These are phyloP conservation scores for Jamesozyma rosinii DNA, from an alignment of 805 yeast species.

Conservation along the genomic window DNA sequence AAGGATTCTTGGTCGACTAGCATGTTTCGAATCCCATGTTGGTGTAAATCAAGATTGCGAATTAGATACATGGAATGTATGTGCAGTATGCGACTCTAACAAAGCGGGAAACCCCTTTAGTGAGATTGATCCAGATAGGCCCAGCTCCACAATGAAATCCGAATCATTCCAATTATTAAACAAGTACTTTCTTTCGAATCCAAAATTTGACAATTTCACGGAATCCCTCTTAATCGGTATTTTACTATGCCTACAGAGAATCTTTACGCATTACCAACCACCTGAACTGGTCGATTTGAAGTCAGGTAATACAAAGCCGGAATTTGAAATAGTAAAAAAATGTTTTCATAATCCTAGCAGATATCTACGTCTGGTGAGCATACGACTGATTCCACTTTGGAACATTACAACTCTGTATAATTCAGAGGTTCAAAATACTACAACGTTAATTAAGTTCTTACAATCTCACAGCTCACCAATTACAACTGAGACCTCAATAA, in stretches of 20 bases:
- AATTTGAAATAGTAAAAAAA: slow-evolving; percentile 35
- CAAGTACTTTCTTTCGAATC: slow-evolving; percentile 18
- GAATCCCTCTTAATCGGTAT: slow-evolving; percentile 35
- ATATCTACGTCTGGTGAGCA: slow-evolving; percentile 46
- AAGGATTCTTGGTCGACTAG: slow-evolving; percentile 15
- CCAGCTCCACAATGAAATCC: slow-evolving; percentile 12
- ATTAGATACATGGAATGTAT: slow-evolving; percentile 9
- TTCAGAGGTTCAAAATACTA: slow-evolving; percentile 37
- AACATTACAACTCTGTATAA: slow-evolving; percentile 33
- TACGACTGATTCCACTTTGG: slow-evolving; percentile 46
- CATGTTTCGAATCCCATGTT: slow-evolving; percentile 15
- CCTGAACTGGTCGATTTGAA: slow-evolving; percentile 28
- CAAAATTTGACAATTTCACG: slow-evolving; percentile 17
- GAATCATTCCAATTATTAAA: slow-evolving; percentile 24
- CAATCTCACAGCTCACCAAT: slow-evolving; percentile 32
- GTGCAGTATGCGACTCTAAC: slow-evolving; percentile 19
- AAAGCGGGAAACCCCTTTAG: slow-evolving; percentile 8
- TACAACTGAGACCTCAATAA: slow-evolving; percentile 50
- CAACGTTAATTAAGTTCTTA: slow-evolving; percentile 35
- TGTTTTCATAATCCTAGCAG: slow-evolving; percentile 39
- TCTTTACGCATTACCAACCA: slow-evolving; percentile 46
- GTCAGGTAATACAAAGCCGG: not conserved
- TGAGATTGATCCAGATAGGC: slow-evolving; percentile 27
- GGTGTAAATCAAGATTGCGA: not conserved
- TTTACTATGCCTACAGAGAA: slow-evolving; percentile 37